Conservation (phyloP, 2,329 filamentous ascomycete genomes). For the Colletotrichum sojae region DNA sequence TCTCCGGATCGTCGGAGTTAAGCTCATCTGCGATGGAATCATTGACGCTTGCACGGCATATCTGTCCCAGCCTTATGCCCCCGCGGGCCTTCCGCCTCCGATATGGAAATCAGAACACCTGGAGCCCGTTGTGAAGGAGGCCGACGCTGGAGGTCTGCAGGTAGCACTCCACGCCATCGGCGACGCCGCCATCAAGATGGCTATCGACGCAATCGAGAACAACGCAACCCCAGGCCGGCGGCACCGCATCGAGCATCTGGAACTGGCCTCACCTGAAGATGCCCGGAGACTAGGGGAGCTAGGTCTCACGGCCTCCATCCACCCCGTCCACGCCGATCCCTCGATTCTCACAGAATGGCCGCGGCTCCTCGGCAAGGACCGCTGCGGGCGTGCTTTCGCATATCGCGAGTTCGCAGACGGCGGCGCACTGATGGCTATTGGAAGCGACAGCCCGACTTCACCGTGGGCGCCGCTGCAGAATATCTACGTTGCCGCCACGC, state of each 20-base stretch:
- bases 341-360: conserved; percentile 75
- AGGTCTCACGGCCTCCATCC: conserved; percentile 73
- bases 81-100: conserved; percentile 61
- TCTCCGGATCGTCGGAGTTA: conserved; percentile 71
- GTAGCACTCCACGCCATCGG: conserved; percentile 77
- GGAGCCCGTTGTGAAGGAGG: conserved; percentile 66
- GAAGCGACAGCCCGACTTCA: conserved; percentile 72
- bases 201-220: conserved; percentile 68
- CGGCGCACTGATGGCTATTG: conserved; percentile 69
- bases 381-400: conserved; percentile 72
- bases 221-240: conserved; percentile 61
- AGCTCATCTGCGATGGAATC: conserved; percentile 76
- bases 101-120: conserved; percentile 70
- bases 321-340: conserved; percentile 72
- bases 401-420: conserved; percentile 72
- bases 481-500: conserved; percentile 71
- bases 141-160: conserved; percentile 68
- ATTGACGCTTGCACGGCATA: conserved; percentile 77
- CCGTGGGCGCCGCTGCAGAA: conserved; percentile 69
- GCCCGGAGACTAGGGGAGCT: conserved; percentile 68
- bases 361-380: conserved; percentile 65
- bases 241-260: conserved; percentile 76
- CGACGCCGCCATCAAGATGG: conserved; percentile 70
- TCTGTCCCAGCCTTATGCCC: conserved; percentile 70
- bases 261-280: conserved; percentile 69